These are phyloP conservation scores for Boletus tomentosulus DNA, from an alignment of 768 basidiomycete genomes.

Conservation along the genomic window DNA sequence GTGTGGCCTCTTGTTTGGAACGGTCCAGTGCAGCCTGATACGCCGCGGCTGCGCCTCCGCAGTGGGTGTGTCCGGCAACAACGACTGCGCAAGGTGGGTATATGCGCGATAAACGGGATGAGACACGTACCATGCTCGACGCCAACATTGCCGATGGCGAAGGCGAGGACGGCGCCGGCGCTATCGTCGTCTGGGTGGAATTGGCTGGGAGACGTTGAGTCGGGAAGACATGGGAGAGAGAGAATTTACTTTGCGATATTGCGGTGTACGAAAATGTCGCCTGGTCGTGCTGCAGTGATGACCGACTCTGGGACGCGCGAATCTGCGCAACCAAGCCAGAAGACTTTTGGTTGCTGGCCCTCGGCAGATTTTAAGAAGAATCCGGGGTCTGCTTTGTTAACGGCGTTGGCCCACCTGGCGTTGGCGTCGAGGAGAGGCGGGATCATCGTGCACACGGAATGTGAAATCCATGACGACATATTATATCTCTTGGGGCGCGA, in stretches of 20 bases:
- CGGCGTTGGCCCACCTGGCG: slow-evolving; percentile 63
- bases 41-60: slow-evolving; percentile 70
- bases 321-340: slow-evolving; percentile 85
- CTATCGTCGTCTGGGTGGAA: slow-evolving; percentile 69
- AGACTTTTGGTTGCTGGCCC: slow-evolving; percentile 69
- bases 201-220: slow-evolving; percentile 45
- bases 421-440: slow-evolving; percentile 46
- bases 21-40: slow-evolving; percentile 33
- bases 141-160: slow-evolving; percentile 65
- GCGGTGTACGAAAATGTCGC: slow-evolving; percentile 84
- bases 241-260: slow-evolving; percentile 80
- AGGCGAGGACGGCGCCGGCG: slow-evolving; percentile 66
- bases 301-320: slow-evolving; percentile 85
- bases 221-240: not conserved
- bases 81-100: slow-evolving; percentile 47
- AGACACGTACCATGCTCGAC: slow-evolving; percentile 68
- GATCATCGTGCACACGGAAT: not conserved
- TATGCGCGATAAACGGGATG: slow-evolving; percentile 1
- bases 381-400: slow-evolving; percentile 48
- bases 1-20: slow-evolving; percentile 3
- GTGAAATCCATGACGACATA: not conserved
- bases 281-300: slow-evolving; percentile 68
- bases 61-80: slow-evolving; percentile 78
- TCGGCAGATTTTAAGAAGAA: slow-evolving; percentile 61
- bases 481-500: not conserved